These are phyloP conservation scores for Salix exigua DNA, from an alignment of 345 rosid genomes.

Conservation along the genomic window DNA sequence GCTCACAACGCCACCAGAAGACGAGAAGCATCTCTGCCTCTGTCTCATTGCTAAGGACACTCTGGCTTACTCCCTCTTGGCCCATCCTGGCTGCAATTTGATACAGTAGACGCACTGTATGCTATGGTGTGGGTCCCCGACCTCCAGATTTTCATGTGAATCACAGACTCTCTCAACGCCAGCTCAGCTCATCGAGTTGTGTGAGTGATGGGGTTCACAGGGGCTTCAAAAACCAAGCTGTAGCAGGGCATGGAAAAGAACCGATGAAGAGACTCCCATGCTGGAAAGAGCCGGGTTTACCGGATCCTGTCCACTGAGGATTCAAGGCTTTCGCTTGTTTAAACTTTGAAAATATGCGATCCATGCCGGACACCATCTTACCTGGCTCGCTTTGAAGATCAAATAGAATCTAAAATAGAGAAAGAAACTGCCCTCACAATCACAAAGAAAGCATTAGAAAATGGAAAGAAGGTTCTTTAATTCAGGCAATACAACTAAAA, in stretches of 20 bases:
- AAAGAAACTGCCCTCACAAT: constrained; percentile 14
- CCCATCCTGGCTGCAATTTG: constrained; percentile 1
- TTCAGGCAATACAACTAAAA: constrained; percentile 45
- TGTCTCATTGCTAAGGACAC: constrained; percentile 26
- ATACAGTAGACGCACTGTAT: background rate
- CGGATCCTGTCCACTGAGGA: constrained; percentile 61
- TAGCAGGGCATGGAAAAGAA: constrained; percentile 15
- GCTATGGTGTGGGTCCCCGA: background rate
- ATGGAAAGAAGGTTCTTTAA: constrained; percentile 42
- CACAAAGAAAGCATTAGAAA: constrained; percentile 19
- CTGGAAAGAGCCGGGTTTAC: constrained; percentile 66
- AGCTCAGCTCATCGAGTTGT: constrained; percentile 15
- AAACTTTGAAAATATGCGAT: constrained; percentile 20
- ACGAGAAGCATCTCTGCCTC: constrained; percentile 15
- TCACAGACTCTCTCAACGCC: background rate
- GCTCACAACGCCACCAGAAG: constrained; percentile 4
- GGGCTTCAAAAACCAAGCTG: constrained; percentile 3
- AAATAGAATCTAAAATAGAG: constrained; percentile 1
- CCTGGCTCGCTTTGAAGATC: constrained; percentile 33
- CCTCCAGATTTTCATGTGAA: constrained; percentile 1
- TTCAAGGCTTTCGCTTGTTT: constrained; percentile 16
- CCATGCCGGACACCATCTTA: constrained; percentile 19
- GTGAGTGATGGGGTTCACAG: background rate
- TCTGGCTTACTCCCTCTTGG: background rate
- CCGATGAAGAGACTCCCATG: constrained; percentile 35